These are phyloP conservation scores for Hanseniaspora valbyensis DNA, from an alignment of 805 yeast species.

Conservation along the genomic window DNA sequence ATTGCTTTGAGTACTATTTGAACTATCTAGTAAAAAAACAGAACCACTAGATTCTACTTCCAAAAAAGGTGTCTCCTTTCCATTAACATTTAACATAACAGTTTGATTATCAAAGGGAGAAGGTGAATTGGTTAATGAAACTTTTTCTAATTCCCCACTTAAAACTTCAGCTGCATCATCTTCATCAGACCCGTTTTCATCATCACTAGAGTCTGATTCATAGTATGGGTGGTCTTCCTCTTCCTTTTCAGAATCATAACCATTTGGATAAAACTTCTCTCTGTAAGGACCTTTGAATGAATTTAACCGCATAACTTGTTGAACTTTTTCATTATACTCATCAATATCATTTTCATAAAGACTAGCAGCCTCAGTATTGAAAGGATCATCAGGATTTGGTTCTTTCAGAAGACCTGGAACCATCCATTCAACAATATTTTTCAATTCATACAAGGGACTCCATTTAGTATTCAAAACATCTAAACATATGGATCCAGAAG, in stretches of 20 bases:
- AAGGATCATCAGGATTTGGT: slow-evolving; percentile 90
- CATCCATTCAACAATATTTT: slow-evolving; percentile 84
- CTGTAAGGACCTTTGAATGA: slow-evolving; percentile 39
- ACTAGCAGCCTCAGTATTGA: slow-evolving; percentile 81
- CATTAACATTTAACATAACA: neutral
- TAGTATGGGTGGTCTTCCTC: slow-evolving; percentile 24
- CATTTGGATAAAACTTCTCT: slow-evolving; percentile 37
- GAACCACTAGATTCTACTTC: slow-evolving; percentile 15
- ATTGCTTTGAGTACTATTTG: neutral
- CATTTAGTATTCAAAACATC: slow-evolving; percentile 96
- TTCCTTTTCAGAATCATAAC: slow-evolving; percentile 31
- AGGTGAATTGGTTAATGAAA: neutral
- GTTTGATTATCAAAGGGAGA: neutral
- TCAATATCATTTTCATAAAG: slow-evolving; percentile 58
- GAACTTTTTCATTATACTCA: slow-evolving; percentile 58
- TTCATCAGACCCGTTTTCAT: slow-evolving; percentile 25
- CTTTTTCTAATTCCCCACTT: neutral
- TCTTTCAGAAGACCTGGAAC: slow-evolving; percentile 83
- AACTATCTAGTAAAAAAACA: neutral
- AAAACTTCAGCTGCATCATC: slow-evolving; percentile 16
- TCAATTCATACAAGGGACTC: slow-evolving; percentile 93
- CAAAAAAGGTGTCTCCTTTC: neutral
- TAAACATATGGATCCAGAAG: slow-evolving; percentile 81
- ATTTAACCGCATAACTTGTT: slow-evolving; percentile 59
- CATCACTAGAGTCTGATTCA: slow-evolving; percentile 20